Conservation (phyloP, 1,139 yeast species). For the Arxiozyma bovina region DNA sequence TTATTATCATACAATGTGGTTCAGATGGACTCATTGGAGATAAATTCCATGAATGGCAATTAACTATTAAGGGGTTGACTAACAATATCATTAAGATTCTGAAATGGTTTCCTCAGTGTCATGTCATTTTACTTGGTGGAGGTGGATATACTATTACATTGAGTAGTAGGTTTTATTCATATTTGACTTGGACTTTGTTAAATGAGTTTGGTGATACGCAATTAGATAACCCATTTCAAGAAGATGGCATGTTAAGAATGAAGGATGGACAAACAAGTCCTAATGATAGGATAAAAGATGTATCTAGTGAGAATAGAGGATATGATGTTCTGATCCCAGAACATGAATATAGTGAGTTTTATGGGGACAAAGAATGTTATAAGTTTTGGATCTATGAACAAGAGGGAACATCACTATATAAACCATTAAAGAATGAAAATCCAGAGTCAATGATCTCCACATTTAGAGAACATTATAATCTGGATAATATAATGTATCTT, state of each 20-base stretch:
- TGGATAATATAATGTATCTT: not conserved
- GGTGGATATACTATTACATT: slow-evolving; percentile 67
- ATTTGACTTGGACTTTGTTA: slow-evolving; percentile 39
- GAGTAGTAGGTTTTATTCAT: slow-evolving; percentile 58
- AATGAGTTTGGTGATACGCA: slow-evolving; percentile 6
- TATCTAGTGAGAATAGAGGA: not conserved
- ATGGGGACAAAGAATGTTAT: slow-evolving; percentile 38
- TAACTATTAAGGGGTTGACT: slow-evolving; percentile 46
- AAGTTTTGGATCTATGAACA: slow-evolving; percentile 40
- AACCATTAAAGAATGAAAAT: slow-evolving; percentile 21
- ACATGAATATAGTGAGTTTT: slow-evolving; percentile 39
- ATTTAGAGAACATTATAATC: not conserved
- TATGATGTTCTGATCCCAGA: slow-evolving; percentile 44
- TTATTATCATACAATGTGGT: slow-evolving; percentile 59
- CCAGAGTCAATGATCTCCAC: slow-evolving; percentile 2
- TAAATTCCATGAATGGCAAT: slow-evolving; percentile 58
- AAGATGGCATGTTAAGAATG: not conserved
- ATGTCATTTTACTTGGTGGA: slow-evolving; percentile 55
- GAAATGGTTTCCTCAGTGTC: slow-evolving; percentile 24
- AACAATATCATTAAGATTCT: slow-evolving; percentile 33
- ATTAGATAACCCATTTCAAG: not conserved
- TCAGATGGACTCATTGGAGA: slow-evolving; percentile 62
- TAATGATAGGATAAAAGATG: not conserved
- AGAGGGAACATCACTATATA: slow-evolving; percentile 23
- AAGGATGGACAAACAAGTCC: not conserved